Base-by-base conservation (phyloP, 768 basidiomycete species). In the Collybia mongolica region DNA sequence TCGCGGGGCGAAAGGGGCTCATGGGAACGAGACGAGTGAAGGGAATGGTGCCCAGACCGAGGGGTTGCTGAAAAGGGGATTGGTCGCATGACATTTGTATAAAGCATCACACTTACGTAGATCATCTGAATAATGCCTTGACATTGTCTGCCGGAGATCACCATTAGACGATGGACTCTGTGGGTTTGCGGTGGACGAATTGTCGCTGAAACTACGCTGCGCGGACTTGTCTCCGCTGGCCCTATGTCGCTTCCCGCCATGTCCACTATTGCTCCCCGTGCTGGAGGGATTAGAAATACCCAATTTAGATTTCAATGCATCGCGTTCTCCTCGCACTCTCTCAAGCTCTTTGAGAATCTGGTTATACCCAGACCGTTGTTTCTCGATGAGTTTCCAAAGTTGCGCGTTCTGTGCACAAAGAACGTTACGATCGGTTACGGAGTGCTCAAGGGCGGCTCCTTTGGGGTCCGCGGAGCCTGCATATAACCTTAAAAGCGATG, bases 311-410 rank as follows among this genome's bases (percentile, higher is more conserved):
- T 74, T 87, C 72, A 76, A 88, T 7, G 75, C 64, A 60, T 94
- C 93, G 15, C 93, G 80, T 64, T 96, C 93, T 9, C 72, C 73
- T 12, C 93, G 77, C 44, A 96, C 80, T 48, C 93, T 82, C 57
- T 95, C 93, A 39, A 92, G 76, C 59, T 96, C 92, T 69, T 90
- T 90, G 65, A 88, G 73, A 48, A 91, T 81, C 49, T 88, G 83
- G 52, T 80, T 82, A 63, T 90, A 90, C n/a, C 84, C 89, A 18
- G 81, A 68, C 48, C 91, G 81, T 66, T 94, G 91, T 65, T 93
- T 95, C 76, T 95, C 92, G 63, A 96, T 86, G 54, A 95, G 79
- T 67, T 94, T 95, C 94, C 94, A 96, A 18, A 96, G 82, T 70
- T 95, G 92, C 14, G 84, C 72, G 65, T 96, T 96, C 72, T 96